Evolutionary conservation across 805 yeast genomes (phyloP).

Genomic region (Aciculoconidium aculeatum): DNA sequence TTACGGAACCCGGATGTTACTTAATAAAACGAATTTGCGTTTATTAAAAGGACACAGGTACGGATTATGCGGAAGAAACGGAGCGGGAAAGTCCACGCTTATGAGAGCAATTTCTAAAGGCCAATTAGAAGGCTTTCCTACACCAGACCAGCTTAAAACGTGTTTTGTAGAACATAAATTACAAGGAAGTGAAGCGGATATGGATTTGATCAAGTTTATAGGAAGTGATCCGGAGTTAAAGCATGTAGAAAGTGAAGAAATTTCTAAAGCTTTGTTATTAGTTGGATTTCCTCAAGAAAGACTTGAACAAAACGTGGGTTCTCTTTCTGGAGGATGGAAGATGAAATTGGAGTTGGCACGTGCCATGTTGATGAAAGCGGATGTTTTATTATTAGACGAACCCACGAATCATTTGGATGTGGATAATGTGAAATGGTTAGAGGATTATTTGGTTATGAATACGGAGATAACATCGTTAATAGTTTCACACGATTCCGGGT

Average conservation of each 20-base stretch:
- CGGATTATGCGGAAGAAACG: conserved; percentile 97
- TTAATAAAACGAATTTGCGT: conserved; percentile 86
- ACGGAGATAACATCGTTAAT: conserved; percentile 88
- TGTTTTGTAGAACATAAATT: conserved; percentile 96
- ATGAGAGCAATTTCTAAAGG: conserved; percentile 97
- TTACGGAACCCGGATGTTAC: conserved; percentile 94
- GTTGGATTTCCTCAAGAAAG: conserved; percentile 93
- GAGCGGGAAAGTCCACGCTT: conserved; percentile 97
- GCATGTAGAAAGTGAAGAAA: conserved; percentile 59
- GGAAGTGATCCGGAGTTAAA: conserved; percentile 81
- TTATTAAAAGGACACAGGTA: conserved; percentile 92
- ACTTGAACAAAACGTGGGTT: conserved; percentile 85
- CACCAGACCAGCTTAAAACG: conserved; percentile 76
- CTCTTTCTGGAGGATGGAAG: conserved; percentile 98
- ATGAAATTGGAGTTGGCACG: conserved; percentile 98
- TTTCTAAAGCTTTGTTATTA: conserved; percentile 65
- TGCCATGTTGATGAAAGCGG: conserved; percentile 97
- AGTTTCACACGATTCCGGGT: conserved; percentile 97
- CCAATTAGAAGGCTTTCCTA: conserved; percentile 96
- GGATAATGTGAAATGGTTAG: conserved; percentile 86
- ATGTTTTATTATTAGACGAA: conserved; percentile 89
- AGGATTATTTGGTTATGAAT: conserved; percentile 78
- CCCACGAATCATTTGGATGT: conserved; percentile 99
- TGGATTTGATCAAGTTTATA: conserved; percentile 83
- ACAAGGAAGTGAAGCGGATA: conserved; percentile 90